These are phyloP conservation scores for Heliamphora exappendiculata DNA, from an alignment of 148 eudicot genomes.

Conservation along the genomic window DNA sequence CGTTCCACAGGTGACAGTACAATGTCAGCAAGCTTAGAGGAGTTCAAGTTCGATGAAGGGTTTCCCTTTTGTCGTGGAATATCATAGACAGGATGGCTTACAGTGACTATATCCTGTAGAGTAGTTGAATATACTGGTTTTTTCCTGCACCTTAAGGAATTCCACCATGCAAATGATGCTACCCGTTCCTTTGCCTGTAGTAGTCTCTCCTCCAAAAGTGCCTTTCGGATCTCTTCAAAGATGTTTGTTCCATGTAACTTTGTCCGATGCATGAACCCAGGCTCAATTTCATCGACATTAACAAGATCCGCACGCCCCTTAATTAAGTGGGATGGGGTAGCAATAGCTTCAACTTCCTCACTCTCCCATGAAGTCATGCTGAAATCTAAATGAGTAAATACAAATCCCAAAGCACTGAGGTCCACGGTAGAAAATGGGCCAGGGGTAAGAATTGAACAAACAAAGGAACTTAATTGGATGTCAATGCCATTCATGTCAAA, in stretches of 20 bases:
- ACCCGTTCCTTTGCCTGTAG: constrained; percentile 72
- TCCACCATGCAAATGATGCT: constrained; percentile 92
- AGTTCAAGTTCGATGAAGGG: constrained; percentile 35
- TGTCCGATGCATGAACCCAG: constrained; percentile 30
- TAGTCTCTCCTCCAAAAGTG: constrained; percentile 67
- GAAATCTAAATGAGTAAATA: constrained; percentile 78
- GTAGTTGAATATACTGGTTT: constrained; percentile 68
- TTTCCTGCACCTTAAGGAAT: constrained; percentile 71
- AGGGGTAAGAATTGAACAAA: constrained; percentile 61
- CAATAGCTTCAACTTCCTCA: constrained; percentile 86
- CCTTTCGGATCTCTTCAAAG: constrained; percentile 78
- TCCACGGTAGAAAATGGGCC: constrained; percentile 61
- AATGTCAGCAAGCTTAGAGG: constrained; percentile 75
- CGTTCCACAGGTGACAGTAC: constrained; percentile 87
- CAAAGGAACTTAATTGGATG: constrained; percentile 62
- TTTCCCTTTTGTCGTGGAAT: constrained; percentile 41
- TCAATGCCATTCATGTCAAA: constrained; percentile 91
- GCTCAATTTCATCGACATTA: constrained; percentile 27
- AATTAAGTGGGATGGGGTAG: constrained; percentile 79
- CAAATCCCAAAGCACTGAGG: constrained; percentile 63
- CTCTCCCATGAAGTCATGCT: constrained; percentile 91
- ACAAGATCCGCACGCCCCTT: constrained; percentile 32
- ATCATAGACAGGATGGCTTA: constrained; percentile 52
- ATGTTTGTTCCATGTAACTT: constrained; percentile 52
- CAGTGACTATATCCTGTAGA: constrained; percentile 52